Base-by-base conservation (phyloP, 805 yeast genomes). In the Cyberlindnera euphorbiiphila region DNA sequence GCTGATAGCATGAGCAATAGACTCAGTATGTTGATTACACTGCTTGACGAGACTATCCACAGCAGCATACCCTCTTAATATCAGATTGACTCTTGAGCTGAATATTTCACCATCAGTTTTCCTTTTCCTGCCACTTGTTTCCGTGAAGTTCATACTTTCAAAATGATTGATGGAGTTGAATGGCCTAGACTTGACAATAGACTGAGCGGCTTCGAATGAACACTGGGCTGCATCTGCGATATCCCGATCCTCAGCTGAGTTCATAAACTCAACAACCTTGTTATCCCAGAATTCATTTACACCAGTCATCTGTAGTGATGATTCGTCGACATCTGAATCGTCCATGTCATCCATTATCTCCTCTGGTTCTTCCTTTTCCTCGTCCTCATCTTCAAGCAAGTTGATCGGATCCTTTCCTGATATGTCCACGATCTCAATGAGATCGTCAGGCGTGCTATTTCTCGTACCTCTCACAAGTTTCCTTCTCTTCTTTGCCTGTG, bases 1-100 rank as follows among this genome's bases (percentile, higher is more conserved):
- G 33, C 67, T 68, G 63, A 93, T 85, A 45, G 85, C 93, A 10
- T 64, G 59, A 5, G 87, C 70, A 40, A 93, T 87, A 7, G 68
- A 59, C 12, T 71, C 66, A 39, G 97, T 95, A 47, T 84, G 81
- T 13, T 75, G 73, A 9, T 88, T 78, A 65, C 99, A 93, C 48
- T 78, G 75, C 42, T 78, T 78, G 44, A 93, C 86, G 47, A 93
- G 67, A n/a, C 94, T 82, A 51, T 91, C 98, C 29, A 93, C 95
- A 0, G 98, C 98, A 44, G 80, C 81, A 58, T 93, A 93, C 5
- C 98, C 98, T 51, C 78, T 76, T 45, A 93, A 68, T 12, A 87
- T 81, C 45, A 72, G 65, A 32, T 74, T 74, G 5, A 89, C 74
- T 26, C 75, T 81, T 47, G 82, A 91, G 16, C 87, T 73, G 33